These are phyloP conservation scores for Salvia miltiorrhiza DNA, from an alignment of 257 asterid genomes.

Conservation along the genomic window DNA sequence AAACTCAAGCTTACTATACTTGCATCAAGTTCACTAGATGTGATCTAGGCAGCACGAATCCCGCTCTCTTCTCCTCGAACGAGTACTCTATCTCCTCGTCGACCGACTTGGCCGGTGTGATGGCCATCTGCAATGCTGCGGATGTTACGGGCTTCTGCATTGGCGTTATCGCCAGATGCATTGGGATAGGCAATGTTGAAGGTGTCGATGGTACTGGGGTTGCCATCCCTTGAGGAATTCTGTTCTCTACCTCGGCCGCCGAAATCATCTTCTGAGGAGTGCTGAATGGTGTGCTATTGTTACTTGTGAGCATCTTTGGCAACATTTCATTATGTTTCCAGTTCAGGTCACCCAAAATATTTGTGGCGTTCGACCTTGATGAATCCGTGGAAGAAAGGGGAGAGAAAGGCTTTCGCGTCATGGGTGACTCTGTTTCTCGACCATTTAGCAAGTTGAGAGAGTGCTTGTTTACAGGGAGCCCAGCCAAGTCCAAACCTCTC, in stretches of 20 bases:
- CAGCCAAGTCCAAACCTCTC: constrained; percentile 82
- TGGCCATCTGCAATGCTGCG: constrained; percentile 41
- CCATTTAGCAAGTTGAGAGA: constrained; percentile 30
- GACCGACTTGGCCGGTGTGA: constrained; percentile 46
- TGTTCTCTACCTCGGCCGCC: constrained; percentile 54
- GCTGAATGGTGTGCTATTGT: constrained; percentile 36
- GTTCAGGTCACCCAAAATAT: constrained; percentile 59
- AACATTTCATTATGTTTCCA: constrained; percentile 50
- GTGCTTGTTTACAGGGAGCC: constrained; percentile 53
- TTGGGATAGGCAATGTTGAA: constrained; percentile 54
- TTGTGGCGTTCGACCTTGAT: constrained; percentile 53
- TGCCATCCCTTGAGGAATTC: constrained; percentile 56
- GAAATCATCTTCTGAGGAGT: constrained; percentile 63
- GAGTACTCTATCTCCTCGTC: constrained; percentile 72
- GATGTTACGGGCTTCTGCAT: constrained; percentile 47
- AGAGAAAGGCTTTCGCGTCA: constrained; percentile 78
- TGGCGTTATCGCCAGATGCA: constrained; percentile 71
- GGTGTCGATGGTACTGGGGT: constrained; percentile 60
- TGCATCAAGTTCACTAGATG: constrained; percentile 29
- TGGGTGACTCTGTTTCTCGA: constrained; percentile 54
- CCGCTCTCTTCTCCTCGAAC: constrained; percentile 80
- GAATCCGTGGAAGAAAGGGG: constrained; percentile 81
- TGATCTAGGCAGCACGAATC: constrained; percentile 54
- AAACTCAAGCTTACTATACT: constrained; percentile 7
- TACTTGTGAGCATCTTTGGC: constrained; percentile 51